These are phyloP conservation scores for Phytopythium oedochilum DNA, from an alignment of 352 stramenopile species.

Conservation along the genomic window DNA sequence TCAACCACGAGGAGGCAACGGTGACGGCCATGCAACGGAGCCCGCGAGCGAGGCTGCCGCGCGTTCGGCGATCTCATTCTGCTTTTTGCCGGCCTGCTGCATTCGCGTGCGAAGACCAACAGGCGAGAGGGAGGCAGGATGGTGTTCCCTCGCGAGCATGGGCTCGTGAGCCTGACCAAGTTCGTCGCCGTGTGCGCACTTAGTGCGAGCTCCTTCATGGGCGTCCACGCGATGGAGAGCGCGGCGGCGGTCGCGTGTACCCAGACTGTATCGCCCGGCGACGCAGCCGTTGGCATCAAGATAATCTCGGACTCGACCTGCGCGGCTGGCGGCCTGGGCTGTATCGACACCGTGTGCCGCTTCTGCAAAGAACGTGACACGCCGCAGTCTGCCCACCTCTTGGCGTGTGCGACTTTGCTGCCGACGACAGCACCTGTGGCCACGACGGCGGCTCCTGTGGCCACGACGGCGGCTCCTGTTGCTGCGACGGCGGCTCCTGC, in stretches of 20 bases:
- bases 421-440: neutral
- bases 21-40: neutral
- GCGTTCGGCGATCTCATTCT: constrained; percentile 3
- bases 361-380: constrained; percentile 31
- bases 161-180: constrained; percentile 3
- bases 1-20: too few relatives aligned
- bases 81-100: constrained; percentile 5
- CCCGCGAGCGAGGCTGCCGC: neutral
- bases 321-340: constrained; percentile 25
- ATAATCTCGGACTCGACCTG: constrained; percentile 30
- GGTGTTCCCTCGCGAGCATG: constrained; percentile 5
- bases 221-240: neutral
- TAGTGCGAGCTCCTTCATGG: neutral
- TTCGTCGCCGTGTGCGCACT: constrained; percentile 3
- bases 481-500: neutral
- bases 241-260: constrained; percentile 6
- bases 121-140: constrained; percentile 1
- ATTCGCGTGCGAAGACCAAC: neutral
- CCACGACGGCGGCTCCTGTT: neutral
- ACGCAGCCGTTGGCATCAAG: constrained; percentile 29
- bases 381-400: constrained; percentile 9
- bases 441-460: neutral
- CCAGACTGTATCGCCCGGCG: constrained; percentile 13
- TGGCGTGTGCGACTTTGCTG: neutral
- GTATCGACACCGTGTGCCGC: constrained; percentile 35